Percentiles rank a stretch among this genome's conserved stretches.
These are phyloP conservation scores for Populus tomentosa DNA, from an alignment of 441 rosid species.

Conservation along the genomic window DNA sequence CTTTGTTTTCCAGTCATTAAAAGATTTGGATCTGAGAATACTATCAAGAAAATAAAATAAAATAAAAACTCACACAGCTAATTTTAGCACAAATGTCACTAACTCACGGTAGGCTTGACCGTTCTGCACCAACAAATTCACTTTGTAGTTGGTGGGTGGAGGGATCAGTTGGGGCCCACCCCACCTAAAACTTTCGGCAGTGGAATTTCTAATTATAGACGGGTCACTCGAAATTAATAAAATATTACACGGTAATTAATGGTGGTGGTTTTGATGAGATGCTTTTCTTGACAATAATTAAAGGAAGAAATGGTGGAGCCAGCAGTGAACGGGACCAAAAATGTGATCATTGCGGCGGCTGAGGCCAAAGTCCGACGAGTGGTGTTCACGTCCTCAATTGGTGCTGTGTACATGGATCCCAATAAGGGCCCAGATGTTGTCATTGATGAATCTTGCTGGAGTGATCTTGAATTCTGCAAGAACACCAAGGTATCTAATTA, in stretches of 20 bases:
- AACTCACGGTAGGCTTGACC: background rate
- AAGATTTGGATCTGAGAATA: background rate
- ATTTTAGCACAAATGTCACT: no score
- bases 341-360: slow-evolving; percentile 51
- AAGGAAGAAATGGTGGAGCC: slow-evolving; percentile 98
- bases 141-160: background rate
- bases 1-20: background rate
- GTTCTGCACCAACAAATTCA: background rate
- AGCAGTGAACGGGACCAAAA: slow-evolving; percentile 24
- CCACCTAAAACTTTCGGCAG: background rate
- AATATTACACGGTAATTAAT: background rate
- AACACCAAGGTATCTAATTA: slow-evolving; percentile 57
- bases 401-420: slow-evolving; percentile 92
- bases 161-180: background rate
- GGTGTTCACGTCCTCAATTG: slow-evolving; percentile 86
- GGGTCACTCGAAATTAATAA: background rate
- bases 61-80: background rate
- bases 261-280: background rate
- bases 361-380: slow-evolving; percentile 43
- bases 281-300: no score
- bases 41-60: background rate
- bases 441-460: slow-evolving; percentile 90
- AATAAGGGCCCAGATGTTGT: slow-evolving; percentile 58
- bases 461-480: slow-evolving; percentile 88
- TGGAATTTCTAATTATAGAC: no score